Base-by-base conservation (phyloP, 2,329 filamentous ascomycete species). In the Ascochyta rabiei region DNA sequence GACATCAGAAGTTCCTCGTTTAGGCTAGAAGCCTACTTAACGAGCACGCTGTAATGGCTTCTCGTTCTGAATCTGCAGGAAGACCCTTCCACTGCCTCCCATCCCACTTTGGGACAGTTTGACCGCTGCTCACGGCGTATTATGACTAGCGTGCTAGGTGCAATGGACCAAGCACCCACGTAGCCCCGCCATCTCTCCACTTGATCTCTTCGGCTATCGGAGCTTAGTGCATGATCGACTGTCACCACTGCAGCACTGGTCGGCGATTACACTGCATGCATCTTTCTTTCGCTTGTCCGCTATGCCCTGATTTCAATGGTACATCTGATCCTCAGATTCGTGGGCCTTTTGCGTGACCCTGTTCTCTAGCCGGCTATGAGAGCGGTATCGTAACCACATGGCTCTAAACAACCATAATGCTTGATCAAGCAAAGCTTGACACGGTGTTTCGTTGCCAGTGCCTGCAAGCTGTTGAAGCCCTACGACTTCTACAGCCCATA, bases 181-280 rank as follows among this genome's bases (percentile, higher is more conserved):
- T 16, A 30, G n/a, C 16, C 18, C 16, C 1, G 30, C 15, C 13
- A 9, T 13, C 18, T 23, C 34, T 13, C 43, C 21, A 16, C 15
- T 30, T n/a, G 26, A 42, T 19, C 6, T 19, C 35, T 24, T 41
- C 21, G 26, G 34, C 30, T 19, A 24, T 47, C 16, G 24, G n/a
- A 28, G 35, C 31, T 53, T 33, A 16, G 16, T 55, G 28, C 41
- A 42, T 41, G 16, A 21, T 46, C 41, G n/a, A 16, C 38, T 13
- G 45, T 40, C 10, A 40, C 48, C 26, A 30, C 19, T 48, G n/a
- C 33, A 28, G 40, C 45, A 33, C 10, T 42, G 43, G 46, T 59
- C 48, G 56, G 43, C 52, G 56, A 59, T 49, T 41, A 40, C 15
- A 18, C 21, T n/a, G n/a, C 16, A 23, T 24, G 30, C 3, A 28